Conservation (phyloP, 495 filamentous ascomycete genomes). For the Cryomyces antarcticus region DNA sequence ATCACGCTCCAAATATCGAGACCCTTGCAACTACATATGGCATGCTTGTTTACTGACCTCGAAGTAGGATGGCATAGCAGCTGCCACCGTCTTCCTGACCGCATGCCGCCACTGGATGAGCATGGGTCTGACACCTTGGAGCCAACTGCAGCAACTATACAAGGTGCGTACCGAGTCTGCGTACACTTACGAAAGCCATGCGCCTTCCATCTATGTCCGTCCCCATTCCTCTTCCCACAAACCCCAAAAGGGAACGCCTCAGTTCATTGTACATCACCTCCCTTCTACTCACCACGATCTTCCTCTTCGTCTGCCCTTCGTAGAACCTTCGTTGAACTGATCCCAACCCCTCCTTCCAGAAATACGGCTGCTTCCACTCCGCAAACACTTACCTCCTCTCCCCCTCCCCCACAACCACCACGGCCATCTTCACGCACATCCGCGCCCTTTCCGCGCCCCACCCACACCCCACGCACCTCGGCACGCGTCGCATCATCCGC, state of each 20-base stretch:
- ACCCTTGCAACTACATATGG: no score
- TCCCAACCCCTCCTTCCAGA: neutral
- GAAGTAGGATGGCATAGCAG: slow-evolving; percentile 36
- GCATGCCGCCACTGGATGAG: slow-evolving; percentile 32
- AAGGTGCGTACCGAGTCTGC: neutral
- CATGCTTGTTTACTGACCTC: no score
- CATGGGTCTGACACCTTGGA: slow-evolving; percentile 34
- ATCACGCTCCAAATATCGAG: no score
- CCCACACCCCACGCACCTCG: slow-evolving; percentile 25
- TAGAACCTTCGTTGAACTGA: no score
- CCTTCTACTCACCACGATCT: no score
- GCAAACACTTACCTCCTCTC: slow-evolving; percentile 51
- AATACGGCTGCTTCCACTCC: slow-evolving; percentile 44
- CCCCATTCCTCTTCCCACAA: no score
- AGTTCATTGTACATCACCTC: no score
- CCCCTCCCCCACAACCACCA: slow-evolving; percentile 29
- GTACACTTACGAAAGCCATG: no score
- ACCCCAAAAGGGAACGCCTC: no score
- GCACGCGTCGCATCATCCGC: slow-evolving; percentile 28
- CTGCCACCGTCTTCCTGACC: slow-evolving; percentile 41
- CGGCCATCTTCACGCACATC: slow-evolving; percentile 33
- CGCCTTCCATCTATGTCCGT: no score
- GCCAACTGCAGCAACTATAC: slow-evolving; percentile 41
- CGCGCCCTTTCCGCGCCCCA: neutral
- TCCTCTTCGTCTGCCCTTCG: no score